Evolutionary conservation across 352 stramenopile genomes (phyloP).

Genomic region (Blastocystis sp.): DNA sequence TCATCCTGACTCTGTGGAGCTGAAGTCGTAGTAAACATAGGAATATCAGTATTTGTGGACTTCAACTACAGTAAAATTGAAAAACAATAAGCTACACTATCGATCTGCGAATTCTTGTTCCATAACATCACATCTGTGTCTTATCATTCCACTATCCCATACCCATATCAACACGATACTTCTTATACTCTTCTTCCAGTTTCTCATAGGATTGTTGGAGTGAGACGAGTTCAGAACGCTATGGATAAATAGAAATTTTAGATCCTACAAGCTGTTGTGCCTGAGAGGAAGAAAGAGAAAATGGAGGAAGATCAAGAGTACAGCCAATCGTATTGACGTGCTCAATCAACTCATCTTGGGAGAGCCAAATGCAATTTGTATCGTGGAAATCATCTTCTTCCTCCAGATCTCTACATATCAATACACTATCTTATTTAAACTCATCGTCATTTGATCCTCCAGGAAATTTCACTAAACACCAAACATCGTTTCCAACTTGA

Average conservation of each 20-base stretch:
- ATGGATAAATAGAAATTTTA: not conserved
- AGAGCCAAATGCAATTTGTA: not conserved
- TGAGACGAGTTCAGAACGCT: not conserved
- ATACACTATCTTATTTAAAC: not conserved
- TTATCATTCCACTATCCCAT: not conserved
- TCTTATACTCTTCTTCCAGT: conserved; percentile 35
- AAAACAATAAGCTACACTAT: not conserved
- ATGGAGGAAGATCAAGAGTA: conserved; percentile 31
- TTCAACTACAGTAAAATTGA: not conserved
- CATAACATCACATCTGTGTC: not conserved
- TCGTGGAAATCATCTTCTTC: conserved; percentile 19
- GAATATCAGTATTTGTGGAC: not conserved
- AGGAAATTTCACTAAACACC: conserved; percentile 26
- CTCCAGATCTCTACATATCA: not conserved
- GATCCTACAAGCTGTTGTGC: not conserved
- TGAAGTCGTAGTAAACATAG: not conserved
- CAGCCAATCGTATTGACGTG: conserved; percentile 30
- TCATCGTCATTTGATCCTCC: not conserved
- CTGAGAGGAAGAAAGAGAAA: conserved; percentile 2
- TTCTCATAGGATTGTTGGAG: conserved; percentile 12
- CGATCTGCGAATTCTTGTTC: conserved; percentile 38
- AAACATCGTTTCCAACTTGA: conserved; percentile 34
- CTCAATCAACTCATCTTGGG: conserved; percentile 17
- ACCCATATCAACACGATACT: conserved; percentile 39
- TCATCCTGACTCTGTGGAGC: not conserved